phyloP scores from a whole-genome alignment of 2,329 filamentous ascomycete species.

The Ophiognomonia clavigignenti-juglandacearum region DNA sequence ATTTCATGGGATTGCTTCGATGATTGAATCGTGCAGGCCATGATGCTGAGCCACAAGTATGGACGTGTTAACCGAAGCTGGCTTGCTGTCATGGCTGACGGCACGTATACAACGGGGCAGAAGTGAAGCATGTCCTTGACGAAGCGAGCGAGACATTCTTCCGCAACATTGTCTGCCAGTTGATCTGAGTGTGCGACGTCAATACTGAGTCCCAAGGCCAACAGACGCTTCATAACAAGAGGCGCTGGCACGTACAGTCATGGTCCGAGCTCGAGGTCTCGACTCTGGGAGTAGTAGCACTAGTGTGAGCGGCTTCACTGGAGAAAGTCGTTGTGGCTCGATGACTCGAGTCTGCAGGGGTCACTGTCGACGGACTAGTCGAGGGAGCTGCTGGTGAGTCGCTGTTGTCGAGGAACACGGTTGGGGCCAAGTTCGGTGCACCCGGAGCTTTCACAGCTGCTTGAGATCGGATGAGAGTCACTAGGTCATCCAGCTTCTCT shows the following conservation, averaged over 20 bases:
- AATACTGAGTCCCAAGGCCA: neutral
- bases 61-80: conserved; percentile 36
- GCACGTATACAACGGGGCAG: conserved; percentile 40
- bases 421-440: neutral
- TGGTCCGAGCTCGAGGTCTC: neutral
- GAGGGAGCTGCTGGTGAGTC: neutral
- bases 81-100: conserved; percentile 29
- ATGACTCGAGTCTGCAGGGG: conserved; percentile 9
- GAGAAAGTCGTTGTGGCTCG: neutral
- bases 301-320: neutral
- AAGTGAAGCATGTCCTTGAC: conserved; percentile 32
- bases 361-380: conserved; percentile 1
- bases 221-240: neutral
- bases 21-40: conserved; percentile 39
- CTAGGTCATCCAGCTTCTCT: conserved; percentile 44
- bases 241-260: neutral
- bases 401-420: too few species aligned
- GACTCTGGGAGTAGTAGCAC: neutral
- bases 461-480: conserved; percentile 35
- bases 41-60: conserved; percentile 46
- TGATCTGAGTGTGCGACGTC: neutral
- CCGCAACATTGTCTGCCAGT: conserved; percentile 26
- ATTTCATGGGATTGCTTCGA: conserved; percentile 33
- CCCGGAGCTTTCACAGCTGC: conserved; percentile 12
- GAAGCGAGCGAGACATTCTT: conserved; percentile 35